These are phyloP conservation scores for Scytalidium lignicola DNA, from an alignment of 2,329 filamentous ascomycete species.

Conservation along the genomic window DNA sequence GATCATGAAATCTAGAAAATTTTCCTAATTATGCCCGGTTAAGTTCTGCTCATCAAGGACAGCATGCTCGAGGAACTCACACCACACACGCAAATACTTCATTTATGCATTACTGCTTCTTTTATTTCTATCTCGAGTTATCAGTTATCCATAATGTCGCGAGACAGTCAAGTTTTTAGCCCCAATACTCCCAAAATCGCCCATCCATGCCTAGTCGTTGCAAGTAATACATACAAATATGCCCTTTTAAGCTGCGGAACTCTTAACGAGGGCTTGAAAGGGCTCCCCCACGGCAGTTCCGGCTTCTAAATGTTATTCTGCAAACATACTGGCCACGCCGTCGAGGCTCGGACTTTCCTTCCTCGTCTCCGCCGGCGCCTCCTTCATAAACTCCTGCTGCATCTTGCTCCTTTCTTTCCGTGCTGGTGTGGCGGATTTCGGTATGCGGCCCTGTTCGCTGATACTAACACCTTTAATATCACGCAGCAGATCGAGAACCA, in stretches of 20 bases:
- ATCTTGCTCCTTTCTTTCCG: conserved; percentile 49
- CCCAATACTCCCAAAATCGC: too few relatives aligned
- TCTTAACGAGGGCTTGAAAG: not conserved
- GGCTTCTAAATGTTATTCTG: conserved; percentile 2
- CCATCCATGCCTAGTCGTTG: not conserved
- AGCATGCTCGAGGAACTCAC: too few relatives aligned
- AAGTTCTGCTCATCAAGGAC: too few relatives aligned
- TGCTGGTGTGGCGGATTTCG: conserved; percentile 42
- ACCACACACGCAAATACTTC: too few relatives aligned
- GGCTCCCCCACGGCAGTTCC: not conserved
- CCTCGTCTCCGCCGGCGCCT: conserved; percentile 14
- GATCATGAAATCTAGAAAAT: too few relatives aligned
- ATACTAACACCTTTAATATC: conserved; percentile 87
- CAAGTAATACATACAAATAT: not conserved
- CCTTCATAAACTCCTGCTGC: conserved; percentile 62
- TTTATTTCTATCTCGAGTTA: too few relatives aligned
- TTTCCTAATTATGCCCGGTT: too few relatives aligned
- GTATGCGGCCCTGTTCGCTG: conserved; percentile 85
- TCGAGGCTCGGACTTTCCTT: conserved; percentile 22
- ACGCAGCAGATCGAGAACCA: conserved; percentile 80
- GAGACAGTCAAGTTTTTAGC: too few relatives aligned
- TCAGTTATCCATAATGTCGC: too few relatives aligned
- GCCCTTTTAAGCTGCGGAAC: not conserved
- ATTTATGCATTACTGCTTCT: too few relatives aligned
- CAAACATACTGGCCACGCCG: conserved; percentile 26